phyloP scores from a whole-genome alignment of 2,329 filamentous ascomycete species.

The Sporothrix globosa region DNA sequence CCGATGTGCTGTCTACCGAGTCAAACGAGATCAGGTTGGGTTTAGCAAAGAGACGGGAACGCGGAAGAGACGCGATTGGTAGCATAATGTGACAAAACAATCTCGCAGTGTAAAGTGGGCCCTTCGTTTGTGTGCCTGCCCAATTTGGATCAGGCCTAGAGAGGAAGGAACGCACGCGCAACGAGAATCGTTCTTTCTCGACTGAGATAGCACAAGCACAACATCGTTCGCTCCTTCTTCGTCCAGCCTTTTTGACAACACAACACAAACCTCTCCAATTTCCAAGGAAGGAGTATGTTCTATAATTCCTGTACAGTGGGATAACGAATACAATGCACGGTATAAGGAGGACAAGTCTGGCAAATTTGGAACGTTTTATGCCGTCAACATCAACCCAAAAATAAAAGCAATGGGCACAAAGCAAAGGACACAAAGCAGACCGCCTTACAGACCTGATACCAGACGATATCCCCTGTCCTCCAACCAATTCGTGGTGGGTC shows the following conservation, averaged over 20 bases:
- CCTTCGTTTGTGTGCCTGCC: background rate
- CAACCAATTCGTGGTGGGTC: background rate
- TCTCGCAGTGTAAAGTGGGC: background rate
- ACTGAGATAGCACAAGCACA: background rate
- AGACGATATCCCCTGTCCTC: background rate
- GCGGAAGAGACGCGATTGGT: conserved; percentile 10
- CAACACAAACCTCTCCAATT: background rate
- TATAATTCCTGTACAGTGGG: background rate
- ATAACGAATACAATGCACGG: too few relatives aligned
- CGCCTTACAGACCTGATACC: too few relatives aligned
- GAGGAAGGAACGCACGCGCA: conserved; percentile 14
- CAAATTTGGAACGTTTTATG: background rate
- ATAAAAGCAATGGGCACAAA: background rate
- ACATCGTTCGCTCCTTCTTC: conserved; percentile 12
- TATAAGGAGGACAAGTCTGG: background rate
- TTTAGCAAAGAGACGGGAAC: background rate
- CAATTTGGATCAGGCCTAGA: conserved; percentile 11
- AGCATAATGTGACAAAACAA: background rate
- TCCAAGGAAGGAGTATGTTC: background rate
- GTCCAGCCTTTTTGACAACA: background rate
- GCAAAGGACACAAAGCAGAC: background rate
- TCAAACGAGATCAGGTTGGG: too few relatives aligned
- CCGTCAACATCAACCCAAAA: too few relatives aligned
- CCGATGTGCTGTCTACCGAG: background rate
- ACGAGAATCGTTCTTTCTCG: background rate